Evolutionary conservation across 805 yeast genomes (phyloP).

Genomic region (Yamadazyma olivae): DNA sequence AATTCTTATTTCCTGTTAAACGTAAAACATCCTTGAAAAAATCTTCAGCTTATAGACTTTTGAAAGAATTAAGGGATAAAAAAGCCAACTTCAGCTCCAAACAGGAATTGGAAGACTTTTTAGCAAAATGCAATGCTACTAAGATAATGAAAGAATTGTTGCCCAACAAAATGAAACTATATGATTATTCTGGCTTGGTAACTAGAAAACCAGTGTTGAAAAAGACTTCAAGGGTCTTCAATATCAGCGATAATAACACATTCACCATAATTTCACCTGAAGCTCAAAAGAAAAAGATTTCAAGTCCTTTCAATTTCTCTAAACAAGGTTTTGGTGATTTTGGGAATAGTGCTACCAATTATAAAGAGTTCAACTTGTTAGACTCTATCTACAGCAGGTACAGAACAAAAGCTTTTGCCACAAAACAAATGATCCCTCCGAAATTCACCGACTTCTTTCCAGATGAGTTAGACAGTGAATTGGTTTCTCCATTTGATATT

Average conservation of each 20-base stretch:
- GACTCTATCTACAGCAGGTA: slow-evolving; percentile 27
- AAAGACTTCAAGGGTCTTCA: slow-evolving; percentile 7
- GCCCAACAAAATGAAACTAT: slow-evolving; percentile 27
- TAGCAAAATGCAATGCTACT: slow-evolving; percentile 16
- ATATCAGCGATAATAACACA: slow-evolving; percentile 4
- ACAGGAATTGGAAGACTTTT: slow-evolving; percentile 19
- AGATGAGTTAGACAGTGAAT: slow-evolving; percentile 19
- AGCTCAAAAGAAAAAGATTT: slow-evolving; percentile 6
- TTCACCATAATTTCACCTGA: slow-evolving; percentile 9
- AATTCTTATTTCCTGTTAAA: slow-evolving; percentile 32
- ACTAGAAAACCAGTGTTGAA: slow-evolving; percentile 14
- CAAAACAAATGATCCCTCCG: slow-evolving; percentile 20
- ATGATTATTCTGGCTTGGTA: slow-evolving; percentile 15
- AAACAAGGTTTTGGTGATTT: slow-evolving; percentile 10
- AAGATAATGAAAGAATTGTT: slow-evolving; percentile 23
- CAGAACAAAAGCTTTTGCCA: slow-evolving; percentile 22
- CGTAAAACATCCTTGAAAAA: slow-evolving; percentile 30
- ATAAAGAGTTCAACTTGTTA: slow-evolving; percentile 11
- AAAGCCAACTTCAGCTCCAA: slow-evolving; percentile 19
- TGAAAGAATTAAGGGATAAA: slow-evolving; percentile 8
- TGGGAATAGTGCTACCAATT: not conserved
- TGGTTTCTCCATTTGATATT: slow-evolving; percentile 23
- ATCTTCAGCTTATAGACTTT: slow-evolving; percentile 8
- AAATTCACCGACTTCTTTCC: slow-evolving; percentile 27
- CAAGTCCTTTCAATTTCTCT: slow-evolving; percentile 15